Percentiles rank a stretch among this genome's conserved stretches.
Conservation (phyloP, 2,329 filamentous ascomycete species). For the Xylaria sp. region DNA sequence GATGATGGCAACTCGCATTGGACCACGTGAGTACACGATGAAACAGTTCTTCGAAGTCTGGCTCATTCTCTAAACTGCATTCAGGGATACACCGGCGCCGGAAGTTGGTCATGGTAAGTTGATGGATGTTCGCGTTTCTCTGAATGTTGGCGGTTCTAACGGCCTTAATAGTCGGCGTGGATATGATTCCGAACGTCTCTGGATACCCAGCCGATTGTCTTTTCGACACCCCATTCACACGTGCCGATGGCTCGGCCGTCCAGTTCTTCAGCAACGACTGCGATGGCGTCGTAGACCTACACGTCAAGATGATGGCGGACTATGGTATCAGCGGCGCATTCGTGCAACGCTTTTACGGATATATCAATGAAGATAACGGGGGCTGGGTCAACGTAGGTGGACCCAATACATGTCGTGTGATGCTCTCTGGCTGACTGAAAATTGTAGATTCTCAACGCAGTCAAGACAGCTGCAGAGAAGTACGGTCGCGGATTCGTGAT, state of each 20-base stretch:
- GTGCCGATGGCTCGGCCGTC: conserved; percentile 15
- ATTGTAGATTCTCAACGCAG: conserved; percentile 20
- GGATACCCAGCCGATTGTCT: conserved; percentile 25
- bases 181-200: conserved; percentile 25
- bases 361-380: conserved; percentile 24
- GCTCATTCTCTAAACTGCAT: neutral
- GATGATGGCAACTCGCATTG: conserved; percentile 27
- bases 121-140: neutral
- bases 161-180: conserved; percentile 21
- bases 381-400: conserved; percentile 23
- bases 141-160: neutral
- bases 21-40: conserved; percentile 21
- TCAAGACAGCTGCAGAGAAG: conserved; percentile 24
- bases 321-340: conserved; percentile 26
- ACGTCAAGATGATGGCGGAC: conserved; percentile 26
- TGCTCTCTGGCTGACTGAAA: neutral
- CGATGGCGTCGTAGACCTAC: conserved; percentile 25
- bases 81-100: conserved; percentile 20
- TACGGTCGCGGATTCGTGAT: conserved; percentile 27
- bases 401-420: neutral
- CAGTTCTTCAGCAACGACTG: conserved; percentile 27
- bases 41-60: neutral
- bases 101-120: conserved; percentile 22
- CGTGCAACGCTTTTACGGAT: conserved; percentile 25
- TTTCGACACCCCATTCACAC: conserved; percentile 25